phyloP scores from a whole-genome alignment of 805 yeast species.

The Wickerhamomyces ciferrii region DNA sequence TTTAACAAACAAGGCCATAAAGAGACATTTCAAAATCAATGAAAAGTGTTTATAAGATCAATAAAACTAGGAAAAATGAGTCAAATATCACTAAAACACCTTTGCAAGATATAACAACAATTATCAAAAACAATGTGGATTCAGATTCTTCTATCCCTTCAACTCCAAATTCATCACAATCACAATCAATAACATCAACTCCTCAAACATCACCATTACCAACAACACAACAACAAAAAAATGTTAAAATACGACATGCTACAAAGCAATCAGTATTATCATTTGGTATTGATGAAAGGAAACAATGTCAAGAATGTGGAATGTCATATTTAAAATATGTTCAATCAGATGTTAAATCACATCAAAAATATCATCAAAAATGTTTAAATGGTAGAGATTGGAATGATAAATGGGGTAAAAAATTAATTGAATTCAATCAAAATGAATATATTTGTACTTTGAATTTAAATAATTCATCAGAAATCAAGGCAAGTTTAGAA shows the following conservation, averaged over 20 bases:
- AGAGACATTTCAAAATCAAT: too few species aligned
- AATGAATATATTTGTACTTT: slow-evolving; percentile 31
- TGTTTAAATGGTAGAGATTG: slow-evolving; percentile 47
- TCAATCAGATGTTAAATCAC: slow-evolving; percentile 38
- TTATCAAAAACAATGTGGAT: neutral
- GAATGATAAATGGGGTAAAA: slow-evolving; percentile 32
- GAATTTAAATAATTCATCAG: slow-evolving; percentile 24
- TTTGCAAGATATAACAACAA: neutral
- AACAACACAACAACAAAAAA: neutral
- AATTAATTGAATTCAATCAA: slow-evolving; percentile 3
- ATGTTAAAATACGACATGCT: neutral
- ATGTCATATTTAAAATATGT: slow-evolving; percentile 45
- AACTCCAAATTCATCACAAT: neutral
- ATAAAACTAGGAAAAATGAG: neutral
- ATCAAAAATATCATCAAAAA: slow-evolving; percentile 44
- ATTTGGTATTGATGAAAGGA: slow-evolving; percentile 12
- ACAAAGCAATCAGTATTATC: slow-evolving; percentile 13
- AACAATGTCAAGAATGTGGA: slow-evolving; percentile 43
- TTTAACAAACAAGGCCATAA: too few species aligned
- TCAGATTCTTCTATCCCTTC: neutral
- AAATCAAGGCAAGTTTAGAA: slow-evolving; percentile 29
- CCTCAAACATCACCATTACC: slow-evolving; percentile 4
- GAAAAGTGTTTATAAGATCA: neutral
- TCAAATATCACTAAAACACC: neutral
- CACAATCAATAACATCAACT: slow-evolving; percentile 1